Evolutionary conservation across 2,329 filamentous ascomycete genomes (phyloP).

Genomic region (Claviceps sp.): DNA sequence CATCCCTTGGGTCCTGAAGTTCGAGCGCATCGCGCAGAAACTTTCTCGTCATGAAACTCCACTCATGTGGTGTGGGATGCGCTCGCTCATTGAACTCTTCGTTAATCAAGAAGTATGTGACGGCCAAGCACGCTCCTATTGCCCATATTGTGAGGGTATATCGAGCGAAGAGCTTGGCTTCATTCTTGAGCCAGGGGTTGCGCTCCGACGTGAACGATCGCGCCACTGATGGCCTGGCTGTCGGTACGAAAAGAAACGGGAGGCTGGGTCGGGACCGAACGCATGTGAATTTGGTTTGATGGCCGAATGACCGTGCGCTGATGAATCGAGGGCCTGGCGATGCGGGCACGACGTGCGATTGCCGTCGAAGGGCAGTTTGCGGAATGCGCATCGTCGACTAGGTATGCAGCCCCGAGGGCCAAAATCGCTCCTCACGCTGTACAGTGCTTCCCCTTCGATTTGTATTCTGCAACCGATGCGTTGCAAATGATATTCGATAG

Average conservation of each 20-base stretch:
- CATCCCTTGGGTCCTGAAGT: slow-evolving; percentile 39
- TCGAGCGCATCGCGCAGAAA: slow-evolving; percentile 51
- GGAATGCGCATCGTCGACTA: slow-evolving; percentile 26
- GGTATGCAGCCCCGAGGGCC: slow-evolving; percentile 4
- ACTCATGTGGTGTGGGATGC: slow-evolving; percentile 73
- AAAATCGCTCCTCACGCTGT: not conserved
- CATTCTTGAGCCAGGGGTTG: slow-evolving; percentile 54
- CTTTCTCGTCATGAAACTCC: slow-evolving; percentile 58
- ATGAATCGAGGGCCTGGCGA: slow-evolving; percentile 8
- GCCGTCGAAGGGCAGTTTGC: slow-evolving; percentile 19
- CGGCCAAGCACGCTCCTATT: slow-evolving; percentile 42
- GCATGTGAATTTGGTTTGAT: slow-evolving; percentile 16
- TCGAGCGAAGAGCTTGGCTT: slow-evolving; percentile 55
- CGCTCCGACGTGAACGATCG: slow-evolving; percentile 72
- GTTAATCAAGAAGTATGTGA: slow-evolving; percentile 51
- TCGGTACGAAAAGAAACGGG: slow-evolving; percentile 36
- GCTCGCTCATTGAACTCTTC: slow-evolving; percentile 63
- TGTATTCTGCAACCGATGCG: not conserved
- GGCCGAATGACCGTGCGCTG: slow-evolving; percentile 15
- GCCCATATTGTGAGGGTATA: slow-evolving; percentile 55
- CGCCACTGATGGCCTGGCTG: slow-evolving; percentile 39
- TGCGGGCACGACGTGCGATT: slow-evolving; percentile 3
- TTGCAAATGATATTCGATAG: not conserved
- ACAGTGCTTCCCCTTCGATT: not conserved
- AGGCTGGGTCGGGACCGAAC: slow-evolving; percentile 21